Evolutionary conservation across 768 basidiomycete genomes (phyloP).

Genomic region (Nidula microcarpa): DNA sequence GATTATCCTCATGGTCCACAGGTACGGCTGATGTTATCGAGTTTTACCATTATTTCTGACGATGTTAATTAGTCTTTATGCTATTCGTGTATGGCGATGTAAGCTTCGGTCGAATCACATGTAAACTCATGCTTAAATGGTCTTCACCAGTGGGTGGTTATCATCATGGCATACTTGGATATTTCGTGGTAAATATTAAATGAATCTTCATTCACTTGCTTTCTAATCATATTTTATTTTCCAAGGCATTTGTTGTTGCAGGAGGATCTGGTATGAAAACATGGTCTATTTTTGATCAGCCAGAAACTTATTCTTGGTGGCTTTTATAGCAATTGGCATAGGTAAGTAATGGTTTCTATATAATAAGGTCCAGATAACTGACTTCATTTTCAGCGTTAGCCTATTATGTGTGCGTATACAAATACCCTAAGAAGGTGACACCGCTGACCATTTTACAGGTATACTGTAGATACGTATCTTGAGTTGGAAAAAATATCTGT

Average conservation of each 20-base stretch:
- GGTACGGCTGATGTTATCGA: constrained; percentile 18
- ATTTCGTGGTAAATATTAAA: constrained; percentile 25
- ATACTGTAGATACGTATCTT: constrained; percentile 22
- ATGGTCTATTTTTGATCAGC: neutral
- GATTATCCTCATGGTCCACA: constrained; percentile 41
- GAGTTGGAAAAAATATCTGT: constrained; percentile 28
- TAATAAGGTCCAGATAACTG: neutral
- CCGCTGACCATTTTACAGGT: constrained; percentile 14
- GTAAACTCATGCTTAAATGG: neutral
- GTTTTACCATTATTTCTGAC: neutral
- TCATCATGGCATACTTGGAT: constrained; percentile 30
- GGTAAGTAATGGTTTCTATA: constrained; percentile 14
- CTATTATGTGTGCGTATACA: neutral
- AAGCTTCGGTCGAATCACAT: neutral
- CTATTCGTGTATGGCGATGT: constrained; percentile 45
- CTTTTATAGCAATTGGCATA: constrained; percentile 24
- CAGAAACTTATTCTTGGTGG: constrained; percentile 1
- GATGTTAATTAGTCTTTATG: constrained; percentile 30
- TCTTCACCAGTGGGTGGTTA: constrained; percentile 27
- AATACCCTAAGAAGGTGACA: neutral
- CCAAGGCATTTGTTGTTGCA: constrained; percentile 27
- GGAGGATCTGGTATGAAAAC: constrained; percentile 33
- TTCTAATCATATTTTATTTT: constrained; percentile 12
- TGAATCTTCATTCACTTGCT: constrained; percentile 2
- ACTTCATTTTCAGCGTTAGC: neutral